Conservation (phyloP, 2,329 filamentous ascomycete species). For the Monilinia vaccinii-corymbosi region DNA sequence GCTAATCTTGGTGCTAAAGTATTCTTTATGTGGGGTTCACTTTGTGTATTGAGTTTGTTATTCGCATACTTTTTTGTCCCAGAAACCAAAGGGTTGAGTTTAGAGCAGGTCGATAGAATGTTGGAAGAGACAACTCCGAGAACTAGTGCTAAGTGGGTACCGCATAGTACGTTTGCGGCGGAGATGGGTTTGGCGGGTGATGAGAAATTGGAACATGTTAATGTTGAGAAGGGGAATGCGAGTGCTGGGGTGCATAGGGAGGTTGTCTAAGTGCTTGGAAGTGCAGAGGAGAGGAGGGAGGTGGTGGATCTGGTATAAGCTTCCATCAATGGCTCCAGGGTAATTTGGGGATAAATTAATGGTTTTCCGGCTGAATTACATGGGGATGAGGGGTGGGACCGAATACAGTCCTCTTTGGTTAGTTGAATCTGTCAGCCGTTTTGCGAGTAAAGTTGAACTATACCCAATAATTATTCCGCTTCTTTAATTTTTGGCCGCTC, state of each 20-base stretch:
- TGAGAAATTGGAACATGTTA: conserved; percentile 9
- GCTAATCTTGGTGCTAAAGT: conserved; percentile 25
- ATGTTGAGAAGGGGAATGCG: conserved; percentile 8
- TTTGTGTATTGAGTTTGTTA: conserved; percentile 44
- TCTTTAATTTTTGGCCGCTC: background rate
- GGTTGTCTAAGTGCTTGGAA: conserved; percentile 5
- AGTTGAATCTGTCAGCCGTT: background rate
- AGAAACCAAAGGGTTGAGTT: conserved; percentile 64
- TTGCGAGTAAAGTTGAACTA: conserved; percentile 2
- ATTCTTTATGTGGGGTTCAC: conserved; percentile 52
- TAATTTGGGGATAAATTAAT: background rate
- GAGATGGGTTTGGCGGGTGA: conserved; percentile 18
- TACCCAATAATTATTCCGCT: conserved; percentile 9
- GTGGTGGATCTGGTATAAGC: background rate
- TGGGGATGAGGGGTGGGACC: background rate
- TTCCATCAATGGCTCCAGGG: background rate
- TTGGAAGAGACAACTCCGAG: conserved; percentile 40
- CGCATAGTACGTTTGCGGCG: conserved; percentile 24
- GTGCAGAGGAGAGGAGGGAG: too few species aligned
- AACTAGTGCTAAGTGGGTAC: conserved; percentile 22
- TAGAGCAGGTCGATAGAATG: conserved; percentile 65
- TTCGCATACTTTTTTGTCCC: conserved; percentile 54
- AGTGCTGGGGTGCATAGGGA: conserved; percentile 4
- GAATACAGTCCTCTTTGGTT: background rate
- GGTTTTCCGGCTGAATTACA: background rate